Conservation (phyloP, 2,329 filamentous ascomycete species). For the Claviceps quebecensis region DNA sequence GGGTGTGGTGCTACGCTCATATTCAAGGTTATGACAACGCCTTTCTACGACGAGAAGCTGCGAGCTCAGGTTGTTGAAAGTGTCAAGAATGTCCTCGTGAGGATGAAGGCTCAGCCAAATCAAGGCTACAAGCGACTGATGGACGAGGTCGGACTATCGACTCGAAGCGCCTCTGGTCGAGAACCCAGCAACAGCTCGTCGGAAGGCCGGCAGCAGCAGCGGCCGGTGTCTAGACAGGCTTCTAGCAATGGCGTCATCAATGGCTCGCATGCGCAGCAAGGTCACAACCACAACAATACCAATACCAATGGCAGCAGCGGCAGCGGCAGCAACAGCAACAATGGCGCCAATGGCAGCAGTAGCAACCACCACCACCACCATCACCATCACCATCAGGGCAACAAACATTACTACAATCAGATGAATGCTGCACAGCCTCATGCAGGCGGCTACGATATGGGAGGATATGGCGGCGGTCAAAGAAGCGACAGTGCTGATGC, state of each 20-base stretch:
- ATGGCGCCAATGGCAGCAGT: slow-evolving; percentile 14
- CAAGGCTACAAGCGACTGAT: slow-evolving; percentile 98
- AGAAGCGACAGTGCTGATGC: slow-evolving; percentile 39
- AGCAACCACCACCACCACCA: slow-evolving; percentile 25
- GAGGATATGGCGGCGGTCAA: slow-evolving; percentile 34
- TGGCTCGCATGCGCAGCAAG: slow-evolving; percentile 25
- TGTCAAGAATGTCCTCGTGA: slow-evolving; percentile 74
- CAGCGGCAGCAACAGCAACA: too few relatives aligned
- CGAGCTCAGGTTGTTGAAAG: slow-evolving; percentile 81
- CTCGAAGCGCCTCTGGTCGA: slow-evolving; percentile 34
- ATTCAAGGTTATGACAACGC: slow-evolving; percentile 95
- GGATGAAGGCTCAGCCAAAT: slow-evolving; percentile 82
- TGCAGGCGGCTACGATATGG: slow-evolving; percentile 31
- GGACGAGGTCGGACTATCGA: slow-evolving; percentile 92
- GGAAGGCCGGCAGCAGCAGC: slow-evolving; percentile 39
- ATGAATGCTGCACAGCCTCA: slow-evolving; percentile 27
- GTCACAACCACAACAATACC: background rate
- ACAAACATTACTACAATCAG: slow-evolving; percentile 39
- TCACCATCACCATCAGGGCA: slow-evolving; percentile 9
- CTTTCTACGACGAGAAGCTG: slow-evolving; percentile 90
- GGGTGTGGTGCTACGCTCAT: slow-evolving; percentile 88
- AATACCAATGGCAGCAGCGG: too few relatives aligned
- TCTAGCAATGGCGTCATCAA: slow-evolving; percentile 20
- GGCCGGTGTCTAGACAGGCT: slow-evolving; percentile 42
- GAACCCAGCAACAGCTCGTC: slow-evolving; percentile 26